Base-by-base conservation (phyloP, 306 rosid genomes). In the Hippophae rhamnoides region DNA sequence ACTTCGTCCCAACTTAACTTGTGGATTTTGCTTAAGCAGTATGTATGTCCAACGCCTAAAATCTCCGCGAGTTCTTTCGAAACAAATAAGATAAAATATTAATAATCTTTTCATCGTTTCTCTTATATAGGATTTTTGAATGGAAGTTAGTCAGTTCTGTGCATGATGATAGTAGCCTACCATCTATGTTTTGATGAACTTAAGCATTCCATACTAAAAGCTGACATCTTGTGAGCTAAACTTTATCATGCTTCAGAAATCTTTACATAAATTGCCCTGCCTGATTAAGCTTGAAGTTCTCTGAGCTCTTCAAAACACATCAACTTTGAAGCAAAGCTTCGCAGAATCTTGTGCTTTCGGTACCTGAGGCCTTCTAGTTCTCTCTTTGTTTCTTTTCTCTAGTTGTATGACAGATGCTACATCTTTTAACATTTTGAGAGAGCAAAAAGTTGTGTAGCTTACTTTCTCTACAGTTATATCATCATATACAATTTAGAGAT, bases 1-100 rank as follows among this genome's bases (percentile, higher is more conserved):
- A 58, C 63, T 68, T 63, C 53, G 63, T 62, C 73, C 81, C 68
- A 56, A 83, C 84, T 56, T 49, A 72, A 71, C 54, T 57, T 54
- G 43, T 66, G 57, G 26, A 27, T 62, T 68, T 62, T 62, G 64
- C 53, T 78, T 9, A 63, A 64, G 74, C 55, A 41, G 75, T 60
- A 48, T 63, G 65, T 60, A 65, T 55, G 76, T 65, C 66, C 71
- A 73, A 65, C 55, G 48, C 52, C 18, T 46, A 56, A 57, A 66
- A 46, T 41, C 56, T 60, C 62, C 62, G 43, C 58, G 74, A 70
- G 49, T 76, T 67, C 62, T 61, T 69, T 48, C 54, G 68, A 61
- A 78, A 74, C 52, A 43, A 69, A 60, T 13, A 40, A 44, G 54
- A 61, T 13, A 6, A 43, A 27, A 42, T 47, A 31, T 31, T 55